Evolutionary conservation across 768 basidiomycete genomes (phyloP), one percentile per base, ranked within the genome.

Genomic region (Agrocybe chaxingu): DNA sequence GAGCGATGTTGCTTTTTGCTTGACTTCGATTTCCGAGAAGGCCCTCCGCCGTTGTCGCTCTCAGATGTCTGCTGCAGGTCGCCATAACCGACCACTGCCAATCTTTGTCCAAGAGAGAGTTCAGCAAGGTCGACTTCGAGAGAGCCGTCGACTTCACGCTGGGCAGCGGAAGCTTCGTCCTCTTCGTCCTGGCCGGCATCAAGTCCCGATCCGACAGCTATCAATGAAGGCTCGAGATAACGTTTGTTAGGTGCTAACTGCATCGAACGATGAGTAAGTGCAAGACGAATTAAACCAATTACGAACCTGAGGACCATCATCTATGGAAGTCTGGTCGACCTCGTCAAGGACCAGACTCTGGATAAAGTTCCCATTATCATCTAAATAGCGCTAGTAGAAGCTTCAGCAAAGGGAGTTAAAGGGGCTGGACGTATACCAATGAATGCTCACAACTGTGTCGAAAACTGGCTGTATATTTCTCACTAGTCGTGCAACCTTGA

Each of bases 121-220:
- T 98, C 95, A 2, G 93, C 93, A 44, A 94, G 75, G 63, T 96
- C 83, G 8, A 86, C 84, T 55, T 92, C 89, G 8, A 93, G 76
- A 33, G 81, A 69, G 29, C 90, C 89, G 19, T 90, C 87, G 3
- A 82, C 62, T 52, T 80, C 74, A 31, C 68, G 73, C 31, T 68
- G 62, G 11, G 71, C 69, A 3, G 75, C 48, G 5, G 53, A 67
- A 49, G 82, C 82, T 55, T 84, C 80, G 55, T 70, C 67, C n/a
- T 66, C 62, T 49, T 75, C 76, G 50, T 82, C 81, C 48, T 84
- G 79, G n/a, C 80, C 82, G 6, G 84, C 66, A 51, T 84, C 81
- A 24, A 74, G 64, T 6, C 88, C 90, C n/a, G 84, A 82, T 40
- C 77, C 77, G 43, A 91, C 74, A 7, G 80, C 76, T n/a, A 87